Evolutionary conservation across 495 filamentous ascomycete genomes (phyloP), one percentile per base, ranked within the genome.

Genomic region (Melanomma pulvis-pyrius): DNA sequence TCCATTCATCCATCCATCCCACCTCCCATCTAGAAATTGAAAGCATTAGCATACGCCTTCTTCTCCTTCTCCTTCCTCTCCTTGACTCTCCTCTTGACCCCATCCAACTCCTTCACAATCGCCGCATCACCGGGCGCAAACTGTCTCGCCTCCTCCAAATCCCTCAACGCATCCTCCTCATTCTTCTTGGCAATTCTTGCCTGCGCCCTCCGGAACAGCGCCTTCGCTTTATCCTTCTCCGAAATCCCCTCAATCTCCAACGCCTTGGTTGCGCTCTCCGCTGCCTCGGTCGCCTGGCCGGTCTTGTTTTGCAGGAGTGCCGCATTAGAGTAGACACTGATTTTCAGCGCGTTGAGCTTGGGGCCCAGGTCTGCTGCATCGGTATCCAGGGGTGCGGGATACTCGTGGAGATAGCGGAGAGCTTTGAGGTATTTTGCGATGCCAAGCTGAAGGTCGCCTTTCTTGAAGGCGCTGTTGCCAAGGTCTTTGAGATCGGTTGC

Each of bases 341-440:
- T 91, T 53, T 89, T 87, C 39, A 99, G 82, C 25, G 86, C 79
- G 68, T 86, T 86, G 62, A 96, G 79, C 71, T 90, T 80, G 52
- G 79, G 73, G 50, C 83, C 84, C 34, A 90, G 81, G 48, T 92
- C 90, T 44, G 82, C 79, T 36, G 88, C 80, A 64, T 92, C 91
- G 1, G 82, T 79, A 19, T 92, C 87, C 19, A 74, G 77, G 22
- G 87, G 77, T 53, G 87, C 86, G 12, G 91, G 88, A 74, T 94
- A 90, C 79, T 97, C 92, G 75, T 92, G 91, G 63, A 97, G 78
- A 74, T 98, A 99, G 67, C 94, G 89, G 59, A 99, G 78, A n/a
- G 86, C 93, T 80, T 99, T 99, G 78, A 96, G 90, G 80, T 99
- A 99, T 81, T 99, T 99, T 46, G 90, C 90, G 25, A 98, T 81